A percentile compares a stretch with the other conserved stretches of the same genome.
phyloP scores from a whole-genome alignment of 2,329 filamentous ascomycete genomes.

The Xylaria arbuscula region DNA sequence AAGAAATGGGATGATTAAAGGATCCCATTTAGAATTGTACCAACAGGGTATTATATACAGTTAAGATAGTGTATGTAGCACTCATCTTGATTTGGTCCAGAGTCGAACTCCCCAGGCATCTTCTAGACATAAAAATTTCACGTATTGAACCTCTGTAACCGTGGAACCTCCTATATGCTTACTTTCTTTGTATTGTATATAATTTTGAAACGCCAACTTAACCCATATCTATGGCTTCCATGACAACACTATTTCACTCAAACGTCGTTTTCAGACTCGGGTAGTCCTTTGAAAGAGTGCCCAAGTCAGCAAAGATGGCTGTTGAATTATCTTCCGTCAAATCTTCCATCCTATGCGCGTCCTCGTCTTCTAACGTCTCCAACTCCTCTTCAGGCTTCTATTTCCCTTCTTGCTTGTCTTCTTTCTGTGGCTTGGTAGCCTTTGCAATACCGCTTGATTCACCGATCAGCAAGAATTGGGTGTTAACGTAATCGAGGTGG shows the following conservation, averaged over 20 bases:
- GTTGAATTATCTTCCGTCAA: conserved; percentile 60
- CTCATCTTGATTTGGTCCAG: no score
- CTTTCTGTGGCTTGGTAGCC: conserved; percentile 65
- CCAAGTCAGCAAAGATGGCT: conserved; percentile 61
- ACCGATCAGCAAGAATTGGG: conserved; percentile 83
- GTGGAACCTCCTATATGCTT: no score
- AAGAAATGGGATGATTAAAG: no score
- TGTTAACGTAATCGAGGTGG: conserved; percentile 78
- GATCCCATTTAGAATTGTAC: no score
- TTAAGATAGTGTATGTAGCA: no score
- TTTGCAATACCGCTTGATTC: conserved; percentile 68
- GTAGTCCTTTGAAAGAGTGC: conserved; percentile 67
- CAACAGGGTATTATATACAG: no score
- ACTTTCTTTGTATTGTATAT: not conserved
- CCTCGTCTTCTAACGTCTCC: conserved; percentile 79
- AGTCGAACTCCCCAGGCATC: no score
- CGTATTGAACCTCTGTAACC: no score
- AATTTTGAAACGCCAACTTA: not conserved
- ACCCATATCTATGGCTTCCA: not conserved
- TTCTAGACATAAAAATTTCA: no score
- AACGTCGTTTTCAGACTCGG: conserved; percentile 71
- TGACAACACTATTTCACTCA: conserved; percentile 30
- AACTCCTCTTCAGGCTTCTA: conserved; percentile 76
- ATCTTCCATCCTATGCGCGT: conserved; percentile 71
- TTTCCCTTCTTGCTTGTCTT: conserved; percentile 69